A percentile compares a stretch with the other conserved stretches of the same genome.
phyloP scores from a whole-genome alignment of 192 early-diverging fungal genomes.

The Podila epicladia region DNA sequence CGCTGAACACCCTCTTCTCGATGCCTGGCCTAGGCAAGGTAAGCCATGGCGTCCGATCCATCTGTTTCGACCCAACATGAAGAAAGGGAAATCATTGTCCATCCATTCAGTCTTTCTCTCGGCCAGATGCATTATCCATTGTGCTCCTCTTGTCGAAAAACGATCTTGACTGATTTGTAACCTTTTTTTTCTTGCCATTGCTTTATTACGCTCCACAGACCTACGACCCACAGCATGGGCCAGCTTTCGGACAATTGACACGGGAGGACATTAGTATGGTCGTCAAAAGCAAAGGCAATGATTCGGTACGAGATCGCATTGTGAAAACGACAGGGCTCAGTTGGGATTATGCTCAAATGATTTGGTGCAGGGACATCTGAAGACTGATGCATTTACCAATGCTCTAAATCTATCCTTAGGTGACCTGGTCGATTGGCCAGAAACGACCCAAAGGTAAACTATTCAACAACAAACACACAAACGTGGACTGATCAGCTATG shows the following conservation, averaged over 20 bases:
- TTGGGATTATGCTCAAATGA: slow-evolving; percentile 1
- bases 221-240: slow-evolving; percentile 47
- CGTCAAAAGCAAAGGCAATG: slow-evolving; percentile 50
- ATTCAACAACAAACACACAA: background rate
- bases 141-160: background rate
- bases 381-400: background rate
- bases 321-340: background rate
- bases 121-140: too few species aligned
- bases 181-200: background rate
- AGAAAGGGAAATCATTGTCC: too few species aligned
- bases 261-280: slow-evolving; percentile 63
- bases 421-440: slow-evolving; percentile 44
- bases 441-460: slow-evolving; percentile 39
- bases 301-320: slow-evolving; percentile 43
- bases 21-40: slow-evolving; percentile 6
- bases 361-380: slow-evolving; percentile 6
- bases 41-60: background rate
- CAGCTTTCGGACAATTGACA: slow-evolving; percentile 60
- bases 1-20: too few species aligned
- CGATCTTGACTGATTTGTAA: background rate
- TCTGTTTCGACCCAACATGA: background rate
- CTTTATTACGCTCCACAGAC: slow-evolving; percentile 10
- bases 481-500: background rate
- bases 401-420: slow-evolving; percentile 7
- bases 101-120: too few species aligned